Conservation (phyloP, 1,139 yeast species). For the Saccharomycopsis hybrid region DNA sequence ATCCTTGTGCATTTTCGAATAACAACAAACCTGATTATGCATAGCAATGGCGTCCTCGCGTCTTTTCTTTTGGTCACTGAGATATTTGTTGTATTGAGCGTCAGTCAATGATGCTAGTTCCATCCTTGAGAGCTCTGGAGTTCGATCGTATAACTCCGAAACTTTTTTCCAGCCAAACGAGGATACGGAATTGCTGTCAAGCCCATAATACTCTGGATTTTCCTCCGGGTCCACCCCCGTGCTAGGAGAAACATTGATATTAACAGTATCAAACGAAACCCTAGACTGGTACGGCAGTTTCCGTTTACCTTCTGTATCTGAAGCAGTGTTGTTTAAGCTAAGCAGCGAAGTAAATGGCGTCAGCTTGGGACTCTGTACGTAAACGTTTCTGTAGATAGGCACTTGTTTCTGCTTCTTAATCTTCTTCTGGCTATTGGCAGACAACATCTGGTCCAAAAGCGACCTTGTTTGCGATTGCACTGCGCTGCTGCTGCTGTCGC, state of each 20-base stretch:
- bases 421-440: not conserved
- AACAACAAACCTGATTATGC: constrained; percentile 32
- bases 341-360: not conserved
- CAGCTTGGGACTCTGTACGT: not conserved
- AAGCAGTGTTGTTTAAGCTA: not conserved
- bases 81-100: constrained; percentile 35
- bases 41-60: constrained; percentile 24
- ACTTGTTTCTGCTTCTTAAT: constrained; percentile 4
- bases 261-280: constrained; percentile 43
- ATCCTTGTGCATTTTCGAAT: constrained; percentile 40
- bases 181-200: constrained; percentile 10
- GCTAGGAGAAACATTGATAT: constrained; percentile 30
- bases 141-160: constrained; percentile 4
- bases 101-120: constrained; percentile 29
- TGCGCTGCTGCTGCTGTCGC: too few relatives aligned
- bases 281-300: constrained; percentile 22
- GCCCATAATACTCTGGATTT: constrained; percentile 25
- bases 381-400: constrained; percentile 6
- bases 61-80: not conserved
- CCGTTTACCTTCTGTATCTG: too few relatives aligned
- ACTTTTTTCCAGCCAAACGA: constrained; percentile 15
- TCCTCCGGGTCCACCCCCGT: constrained; percentile 25
- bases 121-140: constrained; percentile 5
- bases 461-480: too few relatives aligned
- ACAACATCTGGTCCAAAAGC: constrained; percentile 7